Percentiles rank a stretch among this genome's conserved stretches.
These are phyloP conservation scores for Usnea hakonensis DNA, from an alignment of 495 filamentous ascomycete genomes.

Conservation along the genomic window DNA sequence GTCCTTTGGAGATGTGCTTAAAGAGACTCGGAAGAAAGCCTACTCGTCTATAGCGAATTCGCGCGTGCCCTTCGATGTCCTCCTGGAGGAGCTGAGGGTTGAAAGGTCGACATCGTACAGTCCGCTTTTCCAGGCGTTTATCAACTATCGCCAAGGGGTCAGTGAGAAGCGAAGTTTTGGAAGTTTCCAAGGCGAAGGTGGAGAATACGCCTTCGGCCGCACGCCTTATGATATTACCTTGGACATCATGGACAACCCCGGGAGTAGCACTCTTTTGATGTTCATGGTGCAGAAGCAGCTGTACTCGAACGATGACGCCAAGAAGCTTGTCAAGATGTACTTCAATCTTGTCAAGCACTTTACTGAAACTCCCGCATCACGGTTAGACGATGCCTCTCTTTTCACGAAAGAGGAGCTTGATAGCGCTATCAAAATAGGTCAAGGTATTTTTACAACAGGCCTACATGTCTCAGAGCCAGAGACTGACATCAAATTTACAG, in stretches of 20 bases:
- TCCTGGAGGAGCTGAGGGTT: slow-evolving; percentile 34
- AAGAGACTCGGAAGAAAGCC: slow-evolving; percentile 17
- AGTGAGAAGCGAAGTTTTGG: slow-evolving; percentile 2
- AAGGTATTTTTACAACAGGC: too few relatives aligned
- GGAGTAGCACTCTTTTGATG: neutral
- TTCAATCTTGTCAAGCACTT: slow-evolving; percentile 9
- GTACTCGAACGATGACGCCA: neutral
- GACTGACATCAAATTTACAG: too few relatives aligned
- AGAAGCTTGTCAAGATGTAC: slow-evolving; percentile 10
- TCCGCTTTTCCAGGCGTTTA: slow-evolving; percentile 36
- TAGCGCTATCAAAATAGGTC: neutral
- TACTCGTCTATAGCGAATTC: slow-evolving; percentile 31
- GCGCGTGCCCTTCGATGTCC: slow-evolving; percentile 37
- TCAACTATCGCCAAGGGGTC: slow-evolving; percentile 31
- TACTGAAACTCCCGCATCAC: neutral
- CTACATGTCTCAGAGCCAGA: too few relatives aligned
- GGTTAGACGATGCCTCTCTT: neutral
- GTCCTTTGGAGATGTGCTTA: neutral
- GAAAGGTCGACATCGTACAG: slow-evolving; percentile 29
- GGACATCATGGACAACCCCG: neutral
- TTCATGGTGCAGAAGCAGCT: slow-evolving; percentile 4
- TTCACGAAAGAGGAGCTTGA: slow-evolving; percentile 12
- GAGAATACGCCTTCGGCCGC: slow-evolving; percentile 2
- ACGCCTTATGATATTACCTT: slow-evolving; percentile 25
- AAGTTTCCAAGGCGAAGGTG: slow-evolving; percentile 7